Percentiles rank a stretch among this genome's conserved stretches.
Conservation (phyloP, 352 stramenopile genomes). For the Pythium diclinum region DNA sequence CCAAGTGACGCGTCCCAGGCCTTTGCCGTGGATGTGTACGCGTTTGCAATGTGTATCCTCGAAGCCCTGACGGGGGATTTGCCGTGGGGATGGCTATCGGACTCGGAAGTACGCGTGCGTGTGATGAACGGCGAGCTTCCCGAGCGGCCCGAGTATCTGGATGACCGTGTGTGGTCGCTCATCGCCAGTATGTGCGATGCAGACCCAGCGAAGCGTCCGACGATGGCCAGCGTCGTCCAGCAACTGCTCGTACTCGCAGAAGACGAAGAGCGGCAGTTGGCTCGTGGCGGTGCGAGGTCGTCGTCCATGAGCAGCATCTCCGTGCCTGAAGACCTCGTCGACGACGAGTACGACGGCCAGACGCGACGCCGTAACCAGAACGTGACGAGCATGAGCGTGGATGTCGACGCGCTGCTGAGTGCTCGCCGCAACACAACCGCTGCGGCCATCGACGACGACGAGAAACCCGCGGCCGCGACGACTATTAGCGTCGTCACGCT, state of each 20-base stretch:
- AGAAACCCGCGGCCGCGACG: neutral
- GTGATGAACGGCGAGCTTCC: conserved; percentile 46
- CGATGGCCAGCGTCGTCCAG: conserved; percentile 45
- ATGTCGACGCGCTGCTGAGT: conserved; percentile 16
- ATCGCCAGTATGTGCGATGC: conserved; percentile 54
- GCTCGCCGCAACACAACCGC: conserved; percentile 9
- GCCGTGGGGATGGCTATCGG: conserved; percentile 54
- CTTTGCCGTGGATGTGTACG: conserved; percentile 55
- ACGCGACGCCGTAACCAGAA: conserved; percentile 2
- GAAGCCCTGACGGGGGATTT: conserved; percentile 57
- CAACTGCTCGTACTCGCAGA: conserved; percentile 45
- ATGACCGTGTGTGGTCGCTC: conserved; percentile 46
- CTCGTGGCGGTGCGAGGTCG: neutral
- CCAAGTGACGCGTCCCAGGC: conserved; percentile 4
- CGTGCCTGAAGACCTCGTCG: conserved; percentile 6
- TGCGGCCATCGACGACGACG: neutral
- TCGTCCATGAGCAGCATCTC: conserved; percentile 1
- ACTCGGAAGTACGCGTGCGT: conserved; percentile 39
- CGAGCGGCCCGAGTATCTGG: conserved; percentile 30
- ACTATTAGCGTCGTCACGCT: conserved; percentile 42
- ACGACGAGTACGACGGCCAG: conserved; percentile 10
- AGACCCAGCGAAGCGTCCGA: conserved; percentile 40
- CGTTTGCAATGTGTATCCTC: conserved; percentile 62
- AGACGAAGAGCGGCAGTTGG: conserved; percentile 40
- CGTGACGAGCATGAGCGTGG: conserved; percentile 7